Evolutionary conservation across 83 land plant species (phyloP), one percentile per base, ranked within the genome.

Genomic region (Thuja plicata): DNA sequence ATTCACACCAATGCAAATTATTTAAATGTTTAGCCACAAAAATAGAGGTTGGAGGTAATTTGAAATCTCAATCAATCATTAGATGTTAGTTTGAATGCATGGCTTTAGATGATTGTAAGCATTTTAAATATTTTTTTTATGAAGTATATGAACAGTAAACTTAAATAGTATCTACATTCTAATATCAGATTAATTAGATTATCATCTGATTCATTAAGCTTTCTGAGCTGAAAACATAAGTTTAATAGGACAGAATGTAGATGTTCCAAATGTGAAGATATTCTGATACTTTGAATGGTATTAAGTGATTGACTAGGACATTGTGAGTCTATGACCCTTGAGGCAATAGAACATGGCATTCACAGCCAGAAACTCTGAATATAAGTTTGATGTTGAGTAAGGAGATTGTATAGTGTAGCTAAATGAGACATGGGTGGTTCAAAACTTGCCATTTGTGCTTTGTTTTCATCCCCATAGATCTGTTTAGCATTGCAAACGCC

Each of bases 401-500:
- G 84, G 32, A 81, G 84, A 8, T 40, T 43, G 45, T 16, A 48
- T 38, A 40, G 46, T 80, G 41, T 40, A 80, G 48, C 54, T 4
- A n/a, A 83, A n/a, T 11, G 27, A 83, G 85, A 46, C 48, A 43
- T 43, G 13, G 15, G 85, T 82, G 15, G 34, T 82, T 82, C 55
- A 82, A 82, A 73, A 73, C 77, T 30, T 73, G 35, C 32, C 2
- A 52, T 82, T 82, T 43, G 13, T 80, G 35, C 32, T n/a, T 45
- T 82, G 16, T 27, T 82, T 82, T 82, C 24, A 13, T 24, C 46
- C 30, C 9, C 54, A 82, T 82, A 35, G 27, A 46, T 88, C 15
- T 35, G 32, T 43, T 88, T 73, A 52, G 34, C 88, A 50, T 41
- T 88, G 60, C 86, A 35, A 79, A 13, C 35, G 79, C 46, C 54